Base-by-base conservation (phyloP, 2,329 filamentous ascomycete species). In the Trichothecium roseum region DNA sequence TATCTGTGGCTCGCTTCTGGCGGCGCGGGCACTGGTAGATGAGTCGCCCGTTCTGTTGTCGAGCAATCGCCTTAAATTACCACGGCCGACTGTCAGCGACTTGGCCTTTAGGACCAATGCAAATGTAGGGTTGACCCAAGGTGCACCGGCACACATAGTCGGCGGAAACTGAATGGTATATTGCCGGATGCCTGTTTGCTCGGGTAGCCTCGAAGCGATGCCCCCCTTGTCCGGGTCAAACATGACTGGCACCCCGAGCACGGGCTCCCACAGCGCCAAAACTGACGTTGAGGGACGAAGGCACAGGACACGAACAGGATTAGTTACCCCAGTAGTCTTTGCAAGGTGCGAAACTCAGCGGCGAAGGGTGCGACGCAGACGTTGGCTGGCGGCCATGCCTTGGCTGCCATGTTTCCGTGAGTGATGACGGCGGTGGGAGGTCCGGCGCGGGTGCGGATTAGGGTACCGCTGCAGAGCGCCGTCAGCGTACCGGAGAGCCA, bases 401-500 rank as follows among this genome's bases (percentile, higher is more conserved):
- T 22, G 15, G n/a, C 18, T 6, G 18, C 31, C 31, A 18, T n/a
- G 8, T 12, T 22, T 14, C 14, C 31, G 18, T 33, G 5, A 12
- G 31, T 33, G 10, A 24, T 22, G 12, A 12, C 9, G 12, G 31
- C 31, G 7, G 8, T 15, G 5, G 31, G 31, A 18, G 31, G 31
- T 20, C 31, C 31, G 8, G 31, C 31, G 13, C 31, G 31, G 2
- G 18, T 33, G 12, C 18, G 8, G 4, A n/a, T 3, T 4, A 33
- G n/a, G 9, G 18, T 24, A 20, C 31, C 31, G 20, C 31, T 5
- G 5, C 31, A 33, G 1, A 24, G 12, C 12, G 31, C 18, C 7
- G 18, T 10, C 31, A 33, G 31, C 12, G 31, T 33, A 18, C 16
- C 31, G n/a, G 31, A 18, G 4, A 33, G 31, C 31, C 31, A 33